A percentile compares a stretch with the other conserved stretches of the same genome.
Evolutionary conservation across 192 early-diverging fungal species (phyloP).

Genomic region (Piromyces sp.): DNA sequence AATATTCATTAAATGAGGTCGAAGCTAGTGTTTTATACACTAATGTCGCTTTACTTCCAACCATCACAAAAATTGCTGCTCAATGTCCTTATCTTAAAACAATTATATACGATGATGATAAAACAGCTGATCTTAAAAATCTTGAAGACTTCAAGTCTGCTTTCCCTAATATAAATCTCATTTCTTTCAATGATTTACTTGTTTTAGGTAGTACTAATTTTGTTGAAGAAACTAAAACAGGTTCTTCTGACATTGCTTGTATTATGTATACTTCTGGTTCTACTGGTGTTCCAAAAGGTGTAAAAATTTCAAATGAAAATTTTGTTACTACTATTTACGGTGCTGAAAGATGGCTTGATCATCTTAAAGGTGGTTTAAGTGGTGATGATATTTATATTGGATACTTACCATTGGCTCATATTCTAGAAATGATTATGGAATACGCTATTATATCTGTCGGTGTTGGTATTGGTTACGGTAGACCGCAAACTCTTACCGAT

Average conservation of each 20-base stretch:
- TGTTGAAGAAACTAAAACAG: slow-evolving; percentile 16
- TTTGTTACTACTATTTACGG: slow-evolving; percentile 43
- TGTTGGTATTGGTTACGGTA: slow-evolving; percentile 43
- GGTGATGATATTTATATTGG: slow-evolving; percentile 40
- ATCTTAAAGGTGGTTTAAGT: not conserved
- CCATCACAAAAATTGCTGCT: slow-evolving; percentile 35
- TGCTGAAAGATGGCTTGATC: not conserved
- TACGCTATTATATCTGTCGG: slow-evolving; percentile 44
- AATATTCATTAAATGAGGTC: slow-evolving; percentile 68
- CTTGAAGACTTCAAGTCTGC: slow-evolving; percentile 23
- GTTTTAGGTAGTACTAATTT: slow-evolving; percentile 45
- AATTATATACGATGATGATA: slow-evolving; percentile 51
- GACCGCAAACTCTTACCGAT: slow-evolving; percentile 47
- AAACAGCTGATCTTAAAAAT: slow-evolving; percentile 14
- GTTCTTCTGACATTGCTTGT: not conserved
- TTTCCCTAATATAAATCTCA: slow-evolving; percentile 13
- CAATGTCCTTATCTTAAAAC: slow-evolving; percentile 33
- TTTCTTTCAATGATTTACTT: slow-evolving; percentile 49
- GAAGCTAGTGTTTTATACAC: slow-evolving; percentile 55
- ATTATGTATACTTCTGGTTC: slow-evolving; percentile 4
- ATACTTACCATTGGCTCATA: slow-evolving; percentile 78
- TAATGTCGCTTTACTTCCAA: slow-evolving; percentile 49
- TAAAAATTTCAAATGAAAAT: slow-evolving; percentile 65
- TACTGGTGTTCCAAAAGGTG: slow-evolving; percentile 63
- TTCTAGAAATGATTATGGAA: slow-evolving; percentile 76